Percentiles rank a stretch among this genome's conserved stretches.
These are phyloP conservation scores for Sclerotinia sclerotiorum DNA, from an alignment of 2,329 filamentous ascomycete species.

Conservation along the genomic window DNA sequence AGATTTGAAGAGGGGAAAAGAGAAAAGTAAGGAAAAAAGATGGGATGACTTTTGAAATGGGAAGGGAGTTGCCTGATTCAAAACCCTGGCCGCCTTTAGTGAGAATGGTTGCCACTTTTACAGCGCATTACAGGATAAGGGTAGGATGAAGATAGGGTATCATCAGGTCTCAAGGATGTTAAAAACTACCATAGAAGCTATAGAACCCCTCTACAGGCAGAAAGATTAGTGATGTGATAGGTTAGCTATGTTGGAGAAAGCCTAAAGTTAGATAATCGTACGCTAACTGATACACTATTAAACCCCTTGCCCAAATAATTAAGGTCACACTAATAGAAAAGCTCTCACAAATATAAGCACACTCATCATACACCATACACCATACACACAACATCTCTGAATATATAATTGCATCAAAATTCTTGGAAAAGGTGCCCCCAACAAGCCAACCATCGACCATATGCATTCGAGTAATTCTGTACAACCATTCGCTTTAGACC, in stretches of 20 bases:
- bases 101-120: not conserved
- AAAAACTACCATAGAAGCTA: no score
- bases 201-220: not conserved
- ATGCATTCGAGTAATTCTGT: not conserved
- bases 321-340: no score
- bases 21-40: not conserved
- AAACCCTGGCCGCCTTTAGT: not conserved
- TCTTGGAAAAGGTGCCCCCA: not conserved
- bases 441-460: not conserved
- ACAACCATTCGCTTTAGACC: not conserved
- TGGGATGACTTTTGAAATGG: not conserved
- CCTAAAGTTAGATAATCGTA: not conserved
- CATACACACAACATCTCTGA: not conserved
- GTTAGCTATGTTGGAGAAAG: not conserved
- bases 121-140: not conserved
- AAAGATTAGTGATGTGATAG: not conserved
- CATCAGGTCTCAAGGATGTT: no score
- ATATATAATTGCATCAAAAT: not conserved
- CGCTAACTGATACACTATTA: no score
- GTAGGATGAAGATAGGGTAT: no score
- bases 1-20: not conserved
- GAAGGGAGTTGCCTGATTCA: not conserved
- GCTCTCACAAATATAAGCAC: no score
- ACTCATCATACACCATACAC: no score
- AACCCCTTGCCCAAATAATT: no score